Evolutionary conservation across 306 rosid species (phyloP), one percentile per base, ranked within the genome.

Genomic region (Rosa rugosa): DNA sequence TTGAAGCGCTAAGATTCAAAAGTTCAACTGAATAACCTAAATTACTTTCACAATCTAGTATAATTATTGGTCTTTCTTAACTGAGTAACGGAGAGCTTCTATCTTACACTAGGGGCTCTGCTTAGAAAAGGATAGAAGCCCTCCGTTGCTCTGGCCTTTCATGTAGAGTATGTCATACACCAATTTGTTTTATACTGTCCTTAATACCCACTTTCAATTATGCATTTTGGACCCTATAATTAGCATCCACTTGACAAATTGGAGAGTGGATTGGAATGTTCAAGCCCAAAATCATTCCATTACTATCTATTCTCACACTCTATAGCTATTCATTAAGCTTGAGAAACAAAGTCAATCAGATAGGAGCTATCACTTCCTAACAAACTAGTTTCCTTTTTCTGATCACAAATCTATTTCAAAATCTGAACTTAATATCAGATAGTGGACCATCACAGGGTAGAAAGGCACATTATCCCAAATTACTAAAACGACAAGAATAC

Each of bases 211-310:
- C 25, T 20, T 20, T n/a, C 22, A 41, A 54, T 36, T n/a, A 38
- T 11, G 65, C 79, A 69, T 47, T 69, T 50, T 49, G 73, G 53
- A 40, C 75, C 71, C 41, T 20, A 70, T 5, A 62, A n/a, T 72
- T 36, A 11, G 64, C 80, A 34, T 77, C 83, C 71, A 79, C 80
- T 77, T 79, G 41, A 79, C 68, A 78, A 75, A 69, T 40, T 74
- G 79, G 41, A 45, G 59, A 38, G 57, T 25, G 46, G 77, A 78
- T 16, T 50, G 56, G 53, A 16, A 17, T 17, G 57, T 42, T 31
- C 38, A 66, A 54, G 60, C 81, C 81, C 75, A 34, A 71, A 75
- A 11, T 50, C 46, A 42, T 6, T 9, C 11, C 80, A 25, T 54
- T 11, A 68, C n/a, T 17, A 11, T 5, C 63, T 69, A 2, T 18